These are phyloP conservation scores for Fulvia fulva DNA, from an alignment of 2,329 filamentous ascomycete species.

Conservation along the genomic window DNA sequence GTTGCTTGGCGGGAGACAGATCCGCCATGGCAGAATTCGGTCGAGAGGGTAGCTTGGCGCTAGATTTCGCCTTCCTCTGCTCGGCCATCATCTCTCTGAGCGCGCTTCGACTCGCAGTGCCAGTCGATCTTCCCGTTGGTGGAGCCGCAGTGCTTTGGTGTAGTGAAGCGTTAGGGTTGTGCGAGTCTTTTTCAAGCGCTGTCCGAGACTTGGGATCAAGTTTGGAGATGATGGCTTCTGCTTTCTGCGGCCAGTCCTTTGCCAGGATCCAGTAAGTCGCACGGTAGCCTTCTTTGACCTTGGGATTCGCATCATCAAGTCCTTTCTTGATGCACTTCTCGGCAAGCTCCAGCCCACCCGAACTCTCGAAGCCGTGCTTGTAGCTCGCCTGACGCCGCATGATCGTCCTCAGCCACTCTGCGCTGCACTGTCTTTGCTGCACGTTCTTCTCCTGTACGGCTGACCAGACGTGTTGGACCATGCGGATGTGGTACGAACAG, in stretches of 20 bases:
- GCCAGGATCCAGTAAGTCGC: constrained; percentile 83
- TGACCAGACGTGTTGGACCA: constrained; percentile 79
- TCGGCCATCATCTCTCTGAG: constrained; percentile 77
- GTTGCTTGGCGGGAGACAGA: constrained; percentile 46
- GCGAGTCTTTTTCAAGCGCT: constrained; percentile 74
- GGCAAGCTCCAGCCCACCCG: constrained; percentile 74
- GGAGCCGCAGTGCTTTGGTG: constrained; percentile 43
- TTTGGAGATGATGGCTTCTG: constrained; percentile 70
- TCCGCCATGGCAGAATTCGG: constrained; percentile 57
- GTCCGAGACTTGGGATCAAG: constrained; percentile 76
- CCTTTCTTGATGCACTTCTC: constrained; percentile 89
- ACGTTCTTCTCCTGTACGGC: constrained; percentile 93
- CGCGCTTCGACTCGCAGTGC: constrained; percentile 54
- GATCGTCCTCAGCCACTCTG: constrained; percentile 79
- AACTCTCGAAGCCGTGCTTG: constrained; percentile 78
- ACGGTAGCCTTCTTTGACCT: constrained; percentile 81
- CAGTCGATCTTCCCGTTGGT: constrained; percentile 26
- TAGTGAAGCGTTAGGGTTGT: constrained; percentile 63
- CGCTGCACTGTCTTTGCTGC: constrained; percentile 72
- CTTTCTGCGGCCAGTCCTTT: constrained; percentile 70
- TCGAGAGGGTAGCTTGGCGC: constrained; percentile 47
- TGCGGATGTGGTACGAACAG: constrained; percentile 71
- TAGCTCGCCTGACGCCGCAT: constrained; percentile 73
- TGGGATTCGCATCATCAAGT: constrained; percentile 82
- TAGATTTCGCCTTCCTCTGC: constrained; percentile 61